Conservation (phyloP, 345 rosid genomes). For the Citrus cavaleriei region DNA sequence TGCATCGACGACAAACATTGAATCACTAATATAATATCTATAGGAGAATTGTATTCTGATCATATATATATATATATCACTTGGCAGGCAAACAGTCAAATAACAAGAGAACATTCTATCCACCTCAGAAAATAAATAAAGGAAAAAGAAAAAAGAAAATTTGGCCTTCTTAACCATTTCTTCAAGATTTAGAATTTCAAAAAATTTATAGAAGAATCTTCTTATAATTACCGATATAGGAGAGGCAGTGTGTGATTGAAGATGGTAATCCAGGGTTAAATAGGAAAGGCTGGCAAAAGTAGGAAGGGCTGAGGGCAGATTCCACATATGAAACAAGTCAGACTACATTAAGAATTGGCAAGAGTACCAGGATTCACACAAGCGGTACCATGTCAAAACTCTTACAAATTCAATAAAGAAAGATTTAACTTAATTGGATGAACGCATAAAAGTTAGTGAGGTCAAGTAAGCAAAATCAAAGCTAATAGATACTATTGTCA, state of each 20-base stretch:
- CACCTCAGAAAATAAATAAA: background rate
- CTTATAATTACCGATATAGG: no score
- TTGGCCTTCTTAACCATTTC: background rate
- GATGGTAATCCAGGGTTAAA: background rate
- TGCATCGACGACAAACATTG: constrained; percentile 20
- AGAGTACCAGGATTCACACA: background rate
- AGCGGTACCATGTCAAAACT: background rate
- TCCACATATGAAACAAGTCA: background rate
- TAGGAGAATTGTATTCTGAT: background rate
- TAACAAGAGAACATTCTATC: background rate
- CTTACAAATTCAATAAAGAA: background rate
- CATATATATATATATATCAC: background rate
- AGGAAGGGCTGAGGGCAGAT: background rate
- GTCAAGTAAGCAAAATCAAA: background rate
- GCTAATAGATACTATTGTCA: constrained; percentile 35
- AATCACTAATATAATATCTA: background rate
- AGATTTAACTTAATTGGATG: background rate
- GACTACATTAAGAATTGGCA: background rate
- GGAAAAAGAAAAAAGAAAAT: background rate
- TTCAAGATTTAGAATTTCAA: background rate
- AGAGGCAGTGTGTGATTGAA: background rate
- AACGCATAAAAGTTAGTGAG: background rate
- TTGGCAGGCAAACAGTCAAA: background rate
- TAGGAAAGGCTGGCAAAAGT: background rate
- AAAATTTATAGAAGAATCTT: background rate